Conservation (phyloP, 805 yeast species). For the Lipomyces starkeyi region DNA sequence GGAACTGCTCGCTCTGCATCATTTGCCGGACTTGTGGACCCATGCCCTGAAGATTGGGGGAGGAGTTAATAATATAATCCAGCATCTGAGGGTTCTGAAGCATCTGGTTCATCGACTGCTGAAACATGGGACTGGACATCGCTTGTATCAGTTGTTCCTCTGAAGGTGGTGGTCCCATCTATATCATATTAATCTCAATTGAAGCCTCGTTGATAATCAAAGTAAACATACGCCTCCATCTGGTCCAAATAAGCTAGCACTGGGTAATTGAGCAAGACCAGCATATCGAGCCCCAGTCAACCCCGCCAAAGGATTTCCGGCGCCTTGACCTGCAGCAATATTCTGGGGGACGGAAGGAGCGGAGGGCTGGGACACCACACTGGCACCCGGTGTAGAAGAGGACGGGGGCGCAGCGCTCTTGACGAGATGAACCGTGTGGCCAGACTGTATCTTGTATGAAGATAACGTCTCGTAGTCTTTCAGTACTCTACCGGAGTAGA, state of each 20-base stretch:
- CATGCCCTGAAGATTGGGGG: constrained; percentile 79
- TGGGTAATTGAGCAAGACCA: constrained; percentile 86
- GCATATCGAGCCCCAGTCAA: constrained; percentile 96
- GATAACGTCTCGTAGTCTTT: constrained; percentile 80
- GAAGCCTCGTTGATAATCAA: background rate
- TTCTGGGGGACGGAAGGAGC: constrained; percentile 66
- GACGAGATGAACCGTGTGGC: constrained; percentile 88
- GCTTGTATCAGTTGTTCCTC: constrained; percentile 74
- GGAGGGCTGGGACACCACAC: constrained; percentile 40
- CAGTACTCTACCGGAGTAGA: constrained; percentile 91
- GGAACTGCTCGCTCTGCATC: constrained; percentile 81
- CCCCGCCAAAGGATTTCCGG: constrained; percentile 89
- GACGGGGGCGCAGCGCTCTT: constrained; percentile 68
- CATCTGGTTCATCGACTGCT: constrained; percentile 81
- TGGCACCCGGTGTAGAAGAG: constrained; percentile 44
- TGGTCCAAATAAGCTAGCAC: constrained; percentile 88
- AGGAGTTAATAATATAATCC: constrained; percentile 77
- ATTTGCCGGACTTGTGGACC: constrained; percentile 88
- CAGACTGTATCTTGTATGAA: constrained; percentile 79
- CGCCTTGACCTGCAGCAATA: constrained; percentile 84
- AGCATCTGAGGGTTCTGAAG: constrained; percentile 87
- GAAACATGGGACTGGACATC: constrained; percentile 82
- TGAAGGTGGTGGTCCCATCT: constrained; percentile 72
- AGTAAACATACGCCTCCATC: constrained; percentile 70
- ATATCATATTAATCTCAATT: background rate